Percentiles rank a stretch among this genome's conserved stretches.
These are phyloP conservation scores for Melanomma pulvis-pyrius DNA, from an alignment of 495 filamentous ascomycete genomes.

Conservation along the genomic window DNA sequence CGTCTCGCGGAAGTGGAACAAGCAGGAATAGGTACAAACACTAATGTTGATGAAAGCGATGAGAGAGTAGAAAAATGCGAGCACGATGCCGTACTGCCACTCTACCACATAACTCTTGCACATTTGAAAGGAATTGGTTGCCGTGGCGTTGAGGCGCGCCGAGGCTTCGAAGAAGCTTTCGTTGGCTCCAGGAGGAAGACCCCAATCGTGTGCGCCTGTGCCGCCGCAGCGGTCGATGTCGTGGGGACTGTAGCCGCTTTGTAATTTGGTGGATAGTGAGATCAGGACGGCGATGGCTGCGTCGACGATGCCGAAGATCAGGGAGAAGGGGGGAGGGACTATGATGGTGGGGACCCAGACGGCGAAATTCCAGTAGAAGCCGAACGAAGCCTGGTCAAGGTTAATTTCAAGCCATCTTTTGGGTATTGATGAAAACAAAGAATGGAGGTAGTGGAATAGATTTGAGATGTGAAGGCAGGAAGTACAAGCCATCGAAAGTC, in stretches of 20 bases:
- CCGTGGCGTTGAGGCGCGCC: constrained; percentile 26
- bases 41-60: constrained; percentile 23
- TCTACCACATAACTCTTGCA: constrained; percentile 32
- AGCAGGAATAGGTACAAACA: background rate
- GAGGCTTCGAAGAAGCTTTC: constrained; percentile 34
- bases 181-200: constrained; percentile 16
- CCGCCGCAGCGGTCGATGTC: constrained; percentile 6
- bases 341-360: constrained; percentile 25
- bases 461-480: background rate
- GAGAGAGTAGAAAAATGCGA: constrained; percentile 19
- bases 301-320: constrained; percentile 27
- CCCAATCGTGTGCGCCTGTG: constrained; percentile 17
- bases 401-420: too few relatives aligned
- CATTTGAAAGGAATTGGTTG: constrained; percentile 14
- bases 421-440: too few relatives aligned
- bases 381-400: constrained; percentile 8
- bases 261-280: background rate
- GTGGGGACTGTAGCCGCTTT: constrained; percentile 12
- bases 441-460: too few relatives aligned
- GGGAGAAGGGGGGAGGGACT: constrained; percentile 12
- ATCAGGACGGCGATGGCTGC: constrained; percentile 9
- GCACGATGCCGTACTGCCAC: constrained; percentile 29
- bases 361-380: constrained; percentile 35
- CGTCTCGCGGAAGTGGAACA: background rate
- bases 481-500: background rate